Evolutionary conservation across 1,139 yeast species (phyloP).

Genomic region (Hyphopichia burtonii): DNA sequence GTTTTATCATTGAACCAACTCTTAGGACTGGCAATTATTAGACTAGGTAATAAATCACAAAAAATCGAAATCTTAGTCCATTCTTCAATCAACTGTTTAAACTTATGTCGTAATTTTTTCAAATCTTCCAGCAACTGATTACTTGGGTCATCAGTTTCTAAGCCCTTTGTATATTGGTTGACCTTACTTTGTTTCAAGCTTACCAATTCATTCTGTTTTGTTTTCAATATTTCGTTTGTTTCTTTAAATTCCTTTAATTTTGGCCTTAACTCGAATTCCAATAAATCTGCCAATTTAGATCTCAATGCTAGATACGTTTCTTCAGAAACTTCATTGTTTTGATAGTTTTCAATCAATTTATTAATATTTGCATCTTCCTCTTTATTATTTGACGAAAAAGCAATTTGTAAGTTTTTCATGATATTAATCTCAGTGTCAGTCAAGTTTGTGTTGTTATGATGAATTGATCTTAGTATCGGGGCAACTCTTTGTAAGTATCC

Average conservation of each 20-base stretch:
- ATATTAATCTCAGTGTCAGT: conserved; percentile 31
- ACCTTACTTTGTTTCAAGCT: conserved; percentile 5
- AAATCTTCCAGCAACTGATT: conserved; percentile 3
- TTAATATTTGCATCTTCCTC: conserved; percentile 14
- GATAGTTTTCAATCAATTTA: conserved; percentile 15
- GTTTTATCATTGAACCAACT: conserved; percentile 36
- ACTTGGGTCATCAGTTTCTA: conserved; percentile 2
- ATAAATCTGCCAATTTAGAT: neutral
- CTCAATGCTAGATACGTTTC: conserved; percentile 6
- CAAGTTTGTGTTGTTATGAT: conserved; percentile 25
- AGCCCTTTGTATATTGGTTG: conserved; percentile 1
- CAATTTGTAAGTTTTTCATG: conserved; percentile 21
- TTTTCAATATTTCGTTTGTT: conserved; percentile 13
- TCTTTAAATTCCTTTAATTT: conserved; percentile 14
- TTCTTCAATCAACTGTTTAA: conserved; percentile 15
- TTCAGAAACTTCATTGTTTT: conserved; percentile 8
- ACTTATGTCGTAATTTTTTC: conserved; percentile 6
- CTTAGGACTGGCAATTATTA: conserved; percentile 32
- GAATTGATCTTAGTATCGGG: conserved; percentile 34
- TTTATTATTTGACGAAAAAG: conserved; percentile 13
- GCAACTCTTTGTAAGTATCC: conserved; percentile 23
- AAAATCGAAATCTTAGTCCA: conserved; percentile 26
- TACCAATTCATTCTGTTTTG: conserved; percentile 8
- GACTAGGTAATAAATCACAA: conserved; percentile 30
- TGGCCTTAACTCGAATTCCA: conserved; percentile 9